These are phyloP conservation scores for Amanita polypyramis DNA, from an alignment of 768 basidiomycete species.

Conservation along the genomic window DNA sequence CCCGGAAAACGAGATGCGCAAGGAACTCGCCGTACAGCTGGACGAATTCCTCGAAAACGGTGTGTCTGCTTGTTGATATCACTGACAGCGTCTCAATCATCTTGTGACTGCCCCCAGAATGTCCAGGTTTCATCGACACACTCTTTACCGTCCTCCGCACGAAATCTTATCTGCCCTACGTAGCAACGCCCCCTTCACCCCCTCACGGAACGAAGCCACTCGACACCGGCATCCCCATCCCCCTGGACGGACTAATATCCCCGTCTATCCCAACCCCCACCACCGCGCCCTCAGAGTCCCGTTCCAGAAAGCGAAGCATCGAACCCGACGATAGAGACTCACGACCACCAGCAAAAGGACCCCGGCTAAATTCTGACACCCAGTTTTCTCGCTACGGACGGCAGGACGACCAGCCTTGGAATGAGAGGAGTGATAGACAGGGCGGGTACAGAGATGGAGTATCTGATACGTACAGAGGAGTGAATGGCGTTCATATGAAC, in stretches of 20 bases:
- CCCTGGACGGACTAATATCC: slow-evolving; percentile 53
- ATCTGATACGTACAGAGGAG: slow-evolving; percentile 20
- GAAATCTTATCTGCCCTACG: slow-evolving; percentile 78
- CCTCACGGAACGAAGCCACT: slow-evolving; percentile 29
- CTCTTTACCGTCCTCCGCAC: slow-evolving; percentile 79
- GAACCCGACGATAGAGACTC: slow-evolving; percentile 53
- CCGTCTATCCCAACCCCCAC: slow-evolving; percentile 32
- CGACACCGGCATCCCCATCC: slow-evolving; percentile 73
- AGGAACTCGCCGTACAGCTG: slow-evolving; percentile 65
- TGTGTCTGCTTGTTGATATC: slow-evolving; percentile 19
- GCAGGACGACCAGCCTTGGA: slow-evolving; percentile 28
- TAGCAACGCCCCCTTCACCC: slow-evolving; percentile 28
- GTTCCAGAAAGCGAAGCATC: slow-evolving; percentile 54
- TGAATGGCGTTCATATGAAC: slow-evolving; percentile 24
- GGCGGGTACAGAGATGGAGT: slow-evolving; percentile 23
- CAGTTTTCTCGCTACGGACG: slow-evolving; percentile 50
- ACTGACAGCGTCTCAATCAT: slow-evolving; percentile 6
- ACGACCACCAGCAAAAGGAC: slow-evolving; percentile 58
- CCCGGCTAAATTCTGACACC: slow-evolving; percentile 53
- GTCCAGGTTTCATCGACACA: slow-evolving; percentile 66
- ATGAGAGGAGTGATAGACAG: slow-evolving; percentile 22
- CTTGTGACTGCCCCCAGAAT: slow-evolving; percentile 30
- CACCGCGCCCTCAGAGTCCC: slow-evolving; percentile 23
- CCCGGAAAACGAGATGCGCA: slow-evolving; percentile 71
- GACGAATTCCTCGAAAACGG: slow-evolving; percentile 93